Conservation (phyloP, 768 basidiomycete species). For the Gloeophyllum trabeum region DNA sequence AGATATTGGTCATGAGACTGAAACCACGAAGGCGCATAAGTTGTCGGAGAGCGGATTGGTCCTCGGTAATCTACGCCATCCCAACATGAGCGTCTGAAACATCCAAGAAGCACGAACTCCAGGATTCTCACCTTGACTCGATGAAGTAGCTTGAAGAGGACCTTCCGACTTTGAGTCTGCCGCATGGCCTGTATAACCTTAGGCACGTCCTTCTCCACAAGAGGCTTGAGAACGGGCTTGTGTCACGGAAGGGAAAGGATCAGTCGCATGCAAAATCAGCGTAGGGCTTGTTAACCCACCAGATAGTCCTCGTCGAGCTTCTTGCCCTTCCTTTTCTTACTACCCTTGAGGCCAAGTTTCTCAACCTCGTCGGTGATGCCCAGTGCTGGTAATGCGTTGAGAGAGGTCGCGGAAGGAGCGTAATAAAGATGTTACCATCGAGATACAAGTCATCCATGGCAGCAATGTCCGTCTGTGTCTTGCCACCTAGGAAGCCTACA, state of each 20-base stretch:
- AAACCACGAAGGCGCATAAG: conserved; percentile 91
- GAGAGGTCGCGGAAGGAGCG: neutral
- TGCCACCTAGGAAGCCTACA: conserved; percentile 93
- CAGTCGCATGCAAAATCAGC: conserved; percentile 1
- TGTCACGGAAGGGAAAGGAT: conserved; percentile 3
- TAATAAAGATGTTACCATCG: conserved; percentile 51
- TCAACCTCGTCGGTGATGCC: conserved; percentile 92
- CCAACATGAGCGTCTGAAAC: neutral
- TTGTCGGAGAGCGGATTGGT: conserved; percentile 65
- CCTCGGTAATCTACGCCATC: conserved; percentile 64
- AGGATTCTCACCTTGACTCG: conserved; percentile 60
- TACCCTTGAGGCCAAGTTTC: conserved; percentile 71
- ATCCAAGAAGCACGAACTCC: neutral
- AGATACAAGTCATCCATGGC: conserved; percentile 93
- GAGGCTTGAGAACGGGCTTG: conserved; percentile 69
- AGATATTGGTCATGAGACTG: conserved; percentile 80
- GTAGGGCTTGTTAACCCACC: conserved; percentile 34
- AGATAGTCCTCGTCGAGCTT: conserved; percentile 92
- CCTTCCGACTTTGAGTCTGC: conserved; percentile 74
- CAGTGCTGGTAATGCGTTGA: conserved; percentile 43
- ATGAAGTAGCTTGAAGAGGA: conserved; percentile 73
- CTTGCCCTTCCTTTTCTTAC: conserved; percentile 80
- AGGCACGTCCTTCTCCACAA: conserved; percentile 72
- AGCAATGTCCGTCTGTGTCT: conserved; percentile 93
- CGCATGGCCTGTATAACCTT: conserved; percentile 88